These are phyloP conservation scores for Lentinula guzmanii DNA, from an alignment of 768 basidiomycete species.

Conservation along the genomic window DNA sequence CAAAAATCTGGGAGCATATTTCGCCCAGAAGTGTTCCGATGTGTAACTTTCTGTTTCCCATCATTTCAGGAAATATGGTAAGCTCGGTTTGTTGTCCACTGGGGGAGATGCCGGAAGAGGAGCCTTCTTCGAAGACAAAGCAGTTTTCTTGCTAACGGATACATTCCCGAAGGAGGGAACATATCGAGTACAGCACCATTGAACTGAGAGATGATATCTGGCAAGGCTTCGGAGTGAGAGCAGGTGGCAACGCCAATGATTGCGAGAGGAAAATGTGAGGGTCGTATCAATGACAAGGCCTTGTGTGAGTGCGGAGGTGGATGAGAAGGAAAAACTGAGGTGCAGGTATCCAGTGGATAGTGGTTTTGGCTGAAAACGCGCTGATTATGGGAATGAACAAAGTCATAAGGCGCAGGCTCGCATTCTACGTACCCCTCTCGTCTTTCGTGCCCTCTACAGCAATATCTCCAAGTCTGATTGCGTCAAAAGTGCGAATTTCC, in stretches of 20 bases:
- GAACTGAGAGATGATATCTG: slow-evolving; percentile 59
- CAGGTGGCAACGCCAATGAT: slow-evolving; percentile 84
- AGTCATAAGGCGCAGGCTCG: slow-evolving; percentile 2
- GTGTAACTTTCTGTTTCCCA: slow-evolving; percentile 86
- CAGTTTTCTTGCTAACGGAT: slow-evolving; percentile 78
- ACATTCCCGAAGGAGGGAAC: slow-evolving; percentile 61
- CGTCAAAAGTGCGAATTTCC: slow-evolving; percentile 69
- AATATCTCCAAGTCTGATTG: slow-evolving; percentile 76
- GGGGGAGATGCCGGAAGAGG: slow-evolving; percentile 46
- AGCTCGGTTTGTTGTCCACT: slow-evolving; percentile 56
- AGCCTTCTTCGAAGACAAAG: slow-evolving; percentile 81
- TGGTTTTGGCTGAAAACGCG: slow-evolving; percentile 76
- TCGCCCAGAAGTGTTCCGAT: slow-evolving; percentile 87
- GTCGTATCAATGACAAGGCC: slow-evolving; percentile 66
- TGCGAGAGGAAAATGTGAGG: slow-evolving; percentile 79
- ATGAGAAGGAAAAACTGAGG: slow-evolving; percentile 71
- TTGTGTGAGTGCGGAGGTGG: slow-evolving; percentile 65
- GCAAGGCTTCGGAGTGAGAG: slow-evolving; percentile 45
- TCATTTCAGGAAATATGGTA: slow-evolving; percentile 74
- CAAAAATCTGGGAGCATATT: slow-evolving; percentile 80
- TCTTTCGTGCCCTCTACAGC: slow-evolving; percentile 67
- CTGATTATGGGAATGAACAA: slow-evolving; percentile 26
- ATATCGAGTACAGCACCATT: slow-evolving; percentile 56
- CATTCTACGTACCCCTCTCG: slow-evolving; percentile 52
- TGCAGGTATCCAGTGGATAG: slow-evolving; percentile 78